Percentiles rank a stretch among this genome's conserved stretches.
phyloP scores from a whole-genome alignment of 768 basidiomycete genomes.

The Rhizopogon sp. region DNA sequence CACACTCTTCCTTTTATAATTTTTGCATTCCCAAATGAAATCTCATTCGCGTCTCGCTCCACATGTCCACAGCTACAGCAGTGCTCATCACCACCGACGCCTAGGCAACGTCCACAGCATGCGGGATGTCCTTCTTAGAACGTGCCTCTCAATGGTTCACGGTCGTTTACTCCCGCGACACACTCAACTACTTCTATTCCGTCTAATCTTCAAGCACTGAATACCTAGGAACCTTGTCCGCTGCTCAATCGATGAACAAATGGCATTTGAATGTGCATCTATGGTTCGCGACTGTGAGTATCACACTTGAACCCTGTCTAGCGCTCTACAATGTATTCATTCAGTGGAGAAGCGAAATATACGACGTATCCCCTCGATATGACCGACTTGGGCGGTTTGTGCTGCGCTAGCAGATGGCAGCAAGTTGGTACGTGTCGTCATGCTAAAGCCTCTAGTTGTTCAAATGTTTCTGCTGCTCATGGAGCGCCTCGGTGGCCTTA shows the following conservation, averaged over 20 bases:
- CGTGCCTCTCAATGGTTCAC: conserved; percentile 10
- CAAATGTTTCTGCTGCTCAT: conserved; percentile 30
- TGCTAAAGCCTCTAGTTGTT: conserved; percentile 24
- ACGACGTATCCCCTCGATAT: conserved; percentile 5
- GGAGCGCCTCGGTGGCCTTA: conserved; percentile 24
- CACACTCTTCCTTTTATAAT: too few species aligned
- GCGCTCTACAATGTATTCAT: background rate
- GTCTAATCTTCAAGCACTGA: background rate
- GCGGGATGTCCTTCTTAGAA: conserved; percentile 9
- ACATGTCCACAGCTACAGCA: too few species aligned
- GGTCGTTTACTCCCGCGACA: conserved; percentile 6
- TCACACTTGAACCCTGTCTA: background rate
- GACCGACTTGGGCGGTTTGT: conserved; percentile 17
- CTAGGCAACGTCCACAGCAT: background rate
- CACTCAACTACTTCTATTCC: background rate
- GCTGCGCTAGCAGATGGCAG: conserved; percentile 21
- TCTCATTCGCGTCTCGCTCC: too few species aligned
- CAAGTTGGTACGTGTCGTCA: conserved; percentile 26
- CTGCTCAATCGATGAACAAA: conserved; percentile 1
- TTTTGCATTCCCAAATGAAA: too few species aligned
- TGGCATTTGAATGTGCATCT: conserved; percentile 4
- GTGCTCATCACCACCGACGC: too few species aligned
- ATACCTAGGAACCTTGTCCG: conserved; percentile 9
- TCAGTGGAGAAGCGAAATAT: background rate
- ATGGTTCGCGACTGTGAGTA: conserved; percentile 1